These are phyloP conservation scores for Naganishia vaughanmartiniae DNA, from an alignment of 768 basidiomycete species.

Conservation along the genomic window DNA sequence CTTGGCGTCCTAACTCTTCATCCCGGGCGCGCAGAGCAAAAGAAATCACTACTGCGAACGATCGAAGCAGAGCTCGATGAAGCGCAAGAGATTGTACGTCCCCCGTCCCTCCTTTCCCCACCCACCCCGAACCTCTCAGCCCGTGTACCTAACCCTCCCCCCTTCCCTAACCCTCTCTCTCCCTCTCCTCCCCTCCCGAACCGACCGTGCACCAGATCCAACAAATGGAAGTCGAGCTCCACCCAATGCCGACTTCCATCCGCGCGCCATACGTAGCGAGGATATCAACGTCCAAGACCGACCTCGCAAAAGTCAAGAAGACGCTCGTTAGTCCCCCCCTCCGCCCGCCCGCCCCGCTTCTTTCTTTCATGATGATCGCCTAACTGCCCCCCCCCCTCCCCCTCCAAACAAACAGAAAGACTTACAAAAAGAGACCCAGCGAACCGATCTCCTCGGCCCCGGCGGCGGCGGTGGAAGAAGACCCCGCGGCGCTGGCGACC, in stretches of 20 bases:
- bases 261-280: constrained; percentile 72
- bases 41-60: constrained; percentile 72
- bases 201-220: constrained; percentile 74
- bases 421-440: constrained; percentile 65
- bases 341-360: not conserved
- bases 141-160: too few species aligned
- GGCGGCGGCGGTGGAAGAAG: constrained; percentile 50
- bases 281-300: constrained; percentile 70
- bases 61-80: constrained; percentile 96
- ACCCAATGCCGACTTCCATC: constrained; percentile 84
- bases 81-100: constrained; percentile 87
- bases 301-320: constrained; percentile 76
- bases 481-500: constrained; percentile 40
- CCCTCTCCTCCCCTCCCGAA: not conserved
- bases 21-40: constrained; percentile 61
- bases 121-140: not conserved
- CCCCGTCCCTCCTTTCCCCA: too few species aligned
- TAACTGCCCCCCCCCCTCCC: too few species aligned
- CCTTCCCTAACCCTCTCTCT: not conserved
- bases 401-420: constrained; percentile 61
- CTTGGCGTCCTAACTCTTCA: not conserved
- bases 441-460: constrained; percentile 69
- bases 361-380: too few species aligned
- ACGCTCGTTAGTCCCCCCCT: constrained; percentile 52
- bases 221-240: constrained; percentile 99